Conservation (phyloP, 148 eudicot species). For the Simmondsia chinensis region DNA sequence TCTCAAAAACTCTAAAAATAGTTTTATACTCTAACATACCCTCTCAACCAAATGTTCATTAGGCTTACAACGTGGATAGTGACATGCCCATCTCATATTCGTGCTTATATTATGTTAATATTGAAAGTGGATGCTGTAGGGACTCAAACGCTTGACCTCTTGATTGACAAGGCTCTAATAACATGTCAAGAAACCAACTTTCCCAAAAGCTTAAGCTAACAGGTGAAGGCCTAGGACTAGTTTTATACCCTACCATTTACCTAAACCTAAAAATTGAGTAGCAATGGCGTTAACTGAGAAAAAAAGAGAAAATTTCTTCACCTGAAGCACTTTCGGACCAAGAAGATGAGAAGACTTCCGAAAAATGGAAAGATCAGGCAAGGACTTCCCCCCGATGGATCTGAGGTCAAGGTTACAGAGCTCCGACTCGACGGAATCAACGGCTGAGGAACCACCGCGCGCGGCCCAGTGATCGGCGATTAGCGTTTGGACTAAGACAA, state of each 20-base stretch:
- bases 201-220: too few species aligned
- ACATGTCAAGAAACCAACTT: too few species aligned
- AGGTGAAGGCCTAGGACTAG: background rate
- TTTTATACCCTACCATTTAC: background rate
- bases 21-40: too few species aligned
- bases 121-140: too few species aligned
- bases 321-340: slow-evolving; percentile 78
- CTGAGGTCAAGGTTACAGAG: slow-evolving; percentile 59
- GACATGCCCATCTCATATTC: too few species aligned
- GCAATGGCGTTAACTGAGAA: background rate
- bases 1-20: too few species aligned
- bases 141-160: too few species aligned
- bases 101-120: too few species aligned
- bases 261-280: slow-evolving; percentile 1
- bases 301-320: background rate
- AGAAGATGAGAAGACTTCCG: slow-evolving; percentile 43
- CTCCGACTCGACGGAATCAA: slow-evolving; percentile 50
- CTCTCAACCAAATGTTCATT: too few species aligned
- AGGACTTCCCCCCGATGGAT: slow-evolving; percentile 55
- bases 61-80: too few species aligned
- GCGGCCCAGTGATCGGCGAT: slow-evolving; percentile 29
- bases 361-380: slow-evolving; percentile 49
- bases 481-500: slow-evolving; percentile 36
- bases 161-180: too few species aligned
- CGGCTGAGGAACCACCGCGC: slow-evolving; percentile 17